Conservation (phyloP, 1,139 yeast genomes). For the Yamadazyma siamensis region DNA sequence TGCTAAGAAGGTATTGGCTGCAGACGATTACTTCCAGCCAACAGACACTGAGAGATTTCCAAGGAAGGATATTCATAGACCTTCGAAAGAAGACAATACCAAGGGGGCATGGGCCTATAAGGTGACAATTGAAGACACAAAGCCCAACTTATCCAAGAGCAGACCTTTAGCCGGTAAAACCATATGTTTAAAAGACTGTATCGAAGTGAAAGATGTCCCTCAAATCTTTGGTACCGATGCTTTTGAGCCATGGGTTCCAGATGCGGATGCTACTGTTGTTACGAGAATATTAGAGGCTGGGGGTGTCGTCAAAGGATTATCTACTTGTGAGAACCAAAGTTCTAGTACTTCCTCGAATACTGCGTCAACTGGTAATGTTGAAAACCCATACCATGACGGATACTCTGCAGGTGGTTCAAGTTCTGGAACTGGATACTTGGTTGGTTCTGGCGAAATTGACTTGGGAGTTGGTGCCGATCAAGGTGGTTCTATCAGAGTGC, state of each 20-base stretch:
- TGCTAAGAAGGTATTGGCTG: slow-evolving; percentile 22
- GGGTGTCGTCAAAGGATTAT: slow-evolving; percentile 11
- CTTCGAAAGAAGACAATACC: slow-evolving; percentile 18
- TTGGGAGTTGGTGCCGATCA: slow-evolving; percentile 14
- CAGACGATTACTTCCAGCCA: slow-evolving; percentile 22
- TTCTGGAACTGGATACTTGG: slow-evolving; percentile 13
- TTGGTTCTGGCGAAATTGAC: slow-evolving; percentile 12
- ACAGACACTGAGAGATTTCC: slow-evolving; percentile 26
- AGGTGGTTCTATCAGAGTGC: slow-evolving; percentile 14
- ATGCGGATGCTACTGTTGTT: slow-evolving; percentile 14
- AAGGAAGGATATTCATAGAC: slow-evolving; percentile 21
- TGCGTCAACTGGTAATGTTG: slow-evolving; percentile 14
- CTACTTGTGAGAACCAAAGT: slow-evolving; percentile 15
- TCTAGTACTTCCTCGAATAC: slow-evolving; percentile 16
- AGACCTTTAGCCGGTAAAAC: slow-evolving; percentile 24
- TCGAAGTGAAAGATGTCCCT: slow-evolving; percentile 14
- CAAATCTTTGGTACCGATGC: slow-evolving; percentile 15
- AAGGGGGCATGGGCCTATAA: slow-evolving; percentile 36
- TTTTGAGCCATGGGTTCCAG: slow-evolving; percentile 11
- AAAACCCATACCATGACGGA: slow-evolving; percentile 13
- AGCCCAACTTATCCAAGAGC: slow-evolving; percentile 11
- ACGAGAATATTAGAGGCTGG: slow-evolving; percentile 14
- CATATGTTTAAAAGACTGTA: slow-evolving; percentile 18
- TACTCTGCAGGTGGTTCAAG: slow-evolving; percentile 16
- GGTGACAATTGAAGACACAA: slow-evolving; percentile 27